A percentile compares a stretch with the other conserved stretches of the same genome.
phyloP scores from a whole-genome alignment of 1,284 basidiomycete species.

The Lignosus rhinocerotis region DNA sequence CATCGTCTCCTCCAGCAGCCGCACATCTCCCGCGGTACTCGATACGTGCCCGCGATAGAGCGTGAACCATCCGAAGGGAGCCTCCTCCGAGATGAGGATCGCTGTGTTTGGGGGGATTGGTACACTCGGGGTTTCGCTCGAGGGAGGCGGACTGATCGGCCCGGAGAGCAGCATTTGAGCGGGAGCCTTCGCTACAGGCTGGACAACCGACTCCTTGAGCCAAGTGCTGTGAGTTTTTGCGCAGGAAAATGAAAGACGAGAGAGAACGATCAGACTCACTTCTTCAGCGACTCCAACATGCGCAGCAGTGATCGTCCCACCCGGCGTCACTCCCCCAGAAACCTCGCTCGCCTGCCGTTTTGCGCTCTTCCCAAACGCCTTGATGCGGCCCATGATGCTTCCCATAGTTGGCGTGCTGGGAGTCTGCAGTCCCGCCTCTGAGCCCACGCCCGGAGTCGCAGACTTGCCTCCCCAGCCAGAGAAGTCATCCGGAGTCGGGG shows the following conservation, averaged over 20 bases:
- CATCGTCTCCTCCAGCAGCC: constrained; percentile 73
- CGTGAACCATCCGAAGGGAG: constrained; percentile 75
- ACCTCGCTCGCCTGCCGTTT: constrained; percentile 47
- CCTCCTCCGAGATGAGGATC: constrained; percentile 84
- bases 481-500: constrained; percentile 52
- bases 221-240: not conserved
- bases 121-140: constrained; percentile 73
- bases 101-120: constrained; percentile 64
- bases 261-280: constrained; percentile 31
- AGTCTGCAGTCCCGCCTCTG: constrained; percentile 37
- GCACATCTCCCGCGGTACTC: constrained; percentile 64
- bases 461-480: constrained; percentile 46
- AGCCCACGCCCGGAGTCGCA: constrained; percentile 28
- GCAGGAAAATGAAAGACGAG: no score
- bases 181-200: constrained; percentile 41
- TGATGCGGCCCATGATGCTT: constrained; percentile 78
- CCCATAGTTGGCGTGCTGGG: constrained; percentile 57
- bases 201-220: constrained; percentile 18
- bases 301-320: constrained; percentile 11
- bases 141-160: constrained; percentile 69
- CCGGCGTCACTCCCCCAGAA: constrained; percentile 33
- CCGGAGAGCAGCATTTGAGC: constrained; percentile 68
- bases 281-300: constrained; percentile 31
- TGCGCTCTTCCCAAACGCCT: constrained; percentile 66
- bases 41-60: constrained; percentile 77